phyloP scores from a whole-genome alignment of 192 early-diverging fungal species.

The Piromyces sp. region DNA sequence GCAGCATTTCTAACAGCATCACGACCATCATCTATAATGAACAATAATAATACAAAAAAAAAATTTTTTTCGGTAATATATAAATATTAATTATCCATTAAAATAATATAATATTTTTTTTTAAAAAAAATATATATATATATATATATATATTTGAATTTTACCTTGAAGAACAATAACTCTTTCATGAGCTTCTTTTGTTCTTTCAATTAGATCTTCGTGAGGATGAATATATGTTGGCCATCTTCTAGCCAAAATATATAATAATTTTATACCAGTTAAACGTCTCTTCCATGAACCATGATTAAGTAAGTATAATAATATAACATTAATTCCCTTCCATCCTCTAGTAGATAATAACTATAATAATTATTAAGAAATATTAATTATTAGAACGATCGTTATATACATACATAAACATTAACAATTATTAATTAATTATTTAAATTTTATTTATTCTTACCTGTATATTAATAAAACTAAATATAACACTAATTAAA shows the following conservation, averaged over 20 bases:
- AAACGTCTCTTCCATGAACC: not conserved
- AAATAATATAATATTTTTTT: too few species aligned
- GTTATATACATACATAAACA: too few species aligned
- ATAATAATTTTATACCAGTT: not conserved
- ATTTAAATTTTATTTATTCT: too few species aligned
- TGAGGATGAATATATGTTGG: not conserved
- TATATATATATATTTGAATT: not conserved
- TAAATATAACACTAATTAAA: not conserved
- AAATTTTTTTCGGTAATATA: too few species aligned
- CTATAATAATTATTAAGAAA: not conserved
- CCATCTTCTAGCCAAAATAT: not conserved
- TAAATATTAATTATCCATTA: too few species aligned
- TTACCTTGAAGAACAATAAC: not conserved
- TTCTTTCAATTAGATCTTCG: not conserved
- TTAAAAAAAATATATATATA: too few species aligned
- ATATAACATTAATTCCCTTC: not conserved
- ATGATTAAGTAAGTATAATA: not conserved
- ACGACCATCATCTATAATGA: not conserved
- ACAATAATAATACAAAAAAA: not conserved
- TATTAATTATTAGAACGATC: too few species aligned
- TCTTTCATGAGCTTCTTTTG: not conserved
- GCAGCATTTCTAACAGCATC: not conserved
- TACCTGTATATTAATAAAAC: not conserved
- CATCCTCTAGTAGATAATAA: not conserved
- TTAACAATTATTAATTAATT: too few species aligned